phyloP scores from a whole-genome alignment of 2,329 filamentous ascomycete species.

The Annulohypoxylon truncatum region DNA sequence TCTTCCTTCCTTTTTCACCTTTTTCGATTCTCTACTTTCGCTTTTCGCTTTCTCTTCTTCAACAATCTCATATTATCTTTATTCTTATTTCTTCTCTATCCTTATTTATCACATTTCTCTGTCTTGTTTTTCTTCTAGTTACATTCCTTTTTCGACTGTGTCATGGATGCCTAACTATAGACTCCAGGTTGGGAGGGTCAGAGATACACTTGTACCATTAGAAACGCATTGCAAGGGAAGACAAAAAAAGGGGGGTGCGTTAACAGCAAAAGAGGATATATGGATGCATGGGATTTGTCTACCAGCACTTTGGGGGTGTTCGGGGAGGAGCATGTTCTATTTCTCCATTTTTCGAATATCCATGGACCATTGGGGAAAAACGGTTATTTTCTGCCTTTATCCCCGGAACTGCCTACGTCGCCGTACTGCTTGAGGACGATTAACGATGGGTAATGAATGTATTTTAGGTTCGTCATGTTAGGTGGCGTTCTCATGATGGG shows the following conservation, averaged over 20 bases:
- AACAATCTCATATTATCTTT: constrained; percentile 2
- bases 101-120: constrained; percentile 4
- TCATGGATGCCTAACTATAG: constrained; percentile 34
- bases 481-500: not conserved
- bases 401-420: constrained; percentile 12
- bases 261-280: constrained; percentile 27
- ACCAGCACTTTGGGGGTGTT: constrained; percentile 37
- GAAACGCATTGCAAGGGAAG: constrained; percentile 33
- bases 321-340: constrained; percentile 3
- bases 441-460: constrained; percentile 33
- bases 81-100: not conserved
- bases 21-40: constrained; percentile 9
- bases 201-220: constrained; percentile 45
- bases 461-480: constrained; percentile 21
- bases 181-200: constrained; percentile 14
- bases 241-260: constrained; percentile 22
- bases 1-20: constrained; percentile 23
- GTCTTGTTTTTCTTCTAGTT: not conserved
- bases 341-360: constrained; percentile 9
- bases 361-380: constrained; percentile 4
- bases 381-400: constrained; percentile 17
- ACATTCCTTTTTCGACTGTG: constrained; percentile 10
- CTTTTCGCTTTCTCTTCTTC: constrained; percentile 24
- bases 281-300: constrained; percentile 36
- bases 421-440: constrained; percentile 18